Conservation (phyloP, 306 rosid genomes). For the Trifolium repens region DNA sequence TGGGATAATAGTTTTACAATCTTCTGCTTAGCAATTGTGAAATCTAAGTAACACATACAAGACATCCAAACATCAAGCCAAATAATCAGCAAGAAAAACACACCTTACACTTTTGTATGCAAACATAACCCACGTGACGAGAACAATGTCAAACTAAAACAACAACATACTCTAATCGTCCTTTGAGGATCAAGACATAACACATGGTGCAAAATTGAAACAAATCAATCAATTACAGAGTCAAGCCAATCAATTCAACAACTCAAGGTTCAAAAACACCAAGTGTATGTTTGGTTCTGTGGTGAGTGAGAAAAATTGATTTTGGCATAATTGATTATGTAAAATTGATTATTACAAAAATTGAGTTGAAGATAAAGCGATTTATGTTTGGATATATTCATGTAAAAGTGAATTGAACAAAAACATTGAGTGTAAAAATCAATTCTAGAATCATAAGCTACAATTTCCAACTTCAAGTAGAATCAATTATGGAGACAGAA, state of each 20-base stretch:
- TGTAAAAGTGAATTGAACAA: too few species aligned
- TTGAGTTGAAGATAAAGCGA: too few species aligned
- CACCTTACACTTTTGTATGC: neutral
- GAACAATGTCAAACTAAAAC: neutral
- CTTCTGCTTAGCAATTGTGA: neutral
- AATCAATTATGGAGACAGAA: too few species aligned
- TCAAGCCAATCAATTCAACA: neutral
- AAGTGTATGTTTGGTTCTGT: too few species aligned
- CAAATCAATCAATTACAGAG: neutral
- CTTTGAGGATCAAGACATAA: neutral
- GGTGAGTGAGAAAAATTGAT: too few species aligned
- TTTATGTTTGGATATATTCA: too few species aligned
- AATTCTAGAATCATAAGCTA: too few species aligned
- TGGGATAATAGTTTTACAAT: neutral
- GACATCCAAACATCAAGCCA: constrained; percentile 7
- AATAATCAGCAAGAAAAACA: constrained; percentile 2
- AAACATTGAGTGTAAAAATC: too few species aligned
- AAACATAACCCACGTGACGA: neutral
- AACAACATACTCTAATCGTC: neutral
- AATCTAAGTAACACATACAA: neutral
- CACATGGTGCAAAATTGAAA: neutral
- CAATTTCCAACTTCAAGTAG: too few species aligned
- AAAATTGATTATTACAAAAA: too few species aligned
- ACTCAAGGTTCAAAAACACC: neutral
- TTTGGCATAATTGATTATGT: too few species aligned